These are phyloP conservation scores for Hypoxylon sp. DNA, from an alignment of 2,329 filamentous ascomycete species.

Conservation along the genomic window DNA sequence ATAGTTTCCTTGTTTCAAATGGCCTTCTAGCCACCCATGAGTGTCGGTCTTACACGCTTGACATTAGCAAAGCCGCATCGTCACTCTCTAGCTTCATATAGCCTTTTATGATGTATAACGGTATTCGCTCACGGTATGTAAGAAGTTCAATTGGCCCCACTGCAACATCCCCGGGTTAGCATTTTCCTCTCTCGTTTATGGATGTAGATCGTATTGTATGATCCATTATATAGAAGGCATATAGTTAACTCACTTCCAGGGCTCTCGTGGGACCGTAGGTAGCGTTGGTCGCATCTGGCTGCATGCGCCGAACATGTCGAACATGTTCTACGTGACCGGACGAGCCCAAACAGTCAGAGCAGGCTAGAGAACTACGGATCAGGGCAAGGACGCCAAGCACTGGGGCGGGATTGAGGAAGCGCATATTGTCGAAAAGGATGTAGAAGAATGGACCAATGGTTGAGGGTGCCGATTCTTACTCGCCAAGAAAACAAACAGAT, in stretches of 20 bases:
- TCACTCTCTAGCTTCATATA: not conserved
- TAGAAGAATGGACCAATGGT: not conserved
- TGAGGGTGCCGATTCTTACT: not conserved
- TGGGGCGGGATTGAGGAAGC: conserved; percentile 19
- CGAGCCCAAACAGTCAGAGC: conserved; percentile 61
- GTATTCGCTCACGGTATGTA: conserved; percentile 65
- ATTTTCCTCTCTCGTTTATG: not conserved
- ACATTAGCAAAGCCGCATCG: conserved; percentile 14
- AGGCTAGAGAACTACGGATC: conserved; percentile 51
- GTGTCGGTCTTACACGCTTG: conserved; percentile 65
- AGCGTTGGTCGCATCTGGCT: conserved; percentile 62
- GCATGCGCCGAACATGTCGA: conserved; percentile 65
- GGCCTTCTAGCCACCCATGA: conserved; percentile 73
- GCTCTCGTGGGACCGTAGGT: conserved; percentile 60
- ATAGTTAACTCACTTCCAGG: conserved; percentile 61
- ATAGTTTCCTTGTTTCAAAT: conserved; percentile 74
- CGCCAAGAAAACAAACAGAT: conserved; percentile 19
- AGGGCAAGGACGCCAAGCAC: conserved; percentile 23
- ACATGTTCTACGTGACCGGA: conserved; percentile 61
- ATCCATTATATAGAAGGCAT: not conserved
- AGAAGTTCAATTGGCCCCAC: conserved; percentile 74
- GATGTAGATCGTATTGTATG: conserved; percentile 1
- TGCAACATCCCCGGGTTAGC: conserved; percentile 23
- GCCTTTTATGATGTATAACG: not conserved
- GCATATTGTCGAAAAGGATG: conserved; percentile 23